These are phyloP conservation scores for Gossypioides kirkii DNA, from an alignment of 345 rosid species.

Conservation along the genomic window DNA sequence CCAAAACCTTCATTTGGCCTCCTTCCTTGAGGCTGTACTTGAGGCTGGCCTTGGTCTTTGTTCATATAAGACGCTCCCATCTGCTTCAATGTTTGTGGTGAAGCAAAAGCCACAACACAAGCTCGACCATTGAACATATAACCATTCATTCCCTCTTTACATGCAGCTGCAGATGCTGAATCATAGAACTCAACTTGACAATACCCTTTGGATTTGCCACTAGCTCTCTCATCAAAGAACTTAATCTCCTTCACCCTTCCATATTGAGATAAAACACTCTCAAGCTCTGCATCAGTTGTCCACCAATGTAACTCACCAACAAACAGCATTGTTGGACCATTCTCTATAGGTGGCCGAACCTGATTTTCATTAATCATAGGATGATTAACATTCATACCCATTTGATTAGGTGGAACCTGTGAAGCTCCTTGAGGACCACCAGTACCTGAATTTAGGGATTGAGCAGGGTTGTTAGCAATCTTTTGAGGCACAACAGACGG, in stretches of 20 bases:
- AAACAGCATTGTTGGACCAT: constrained; percentile 65
- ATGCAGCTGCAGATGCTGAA: constrained; percentile 56
- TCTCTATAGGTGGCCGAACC: constrained; percentile 51
- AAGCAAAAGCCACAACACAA: constrained; percentile 84
- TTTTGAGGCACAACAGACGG: constrained; percentile 47
- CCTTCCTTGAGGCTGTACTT: constrained; percentile 60
- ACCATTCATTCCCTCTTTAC: constrained; percentile 84
- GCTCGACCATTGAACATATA: constrained; percentile 68
- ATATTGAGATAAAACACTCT: constrained; percentile 57
- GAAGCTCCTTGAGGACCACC: constrained; percentile 45
- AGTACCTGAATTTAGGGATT: constrained; percentile 39
- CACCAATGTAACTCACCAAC: constrained; percentile 91
- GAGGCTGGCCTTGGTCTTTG: constrained; percentile 64
- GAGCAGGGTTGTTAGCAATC: constrained; percentile 42
- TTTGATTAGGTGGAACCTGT: constrained; percentile 52
- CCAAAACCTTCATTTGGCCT: constrained; percentile 66
- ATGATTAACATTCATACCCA: constrained; percentile 34
- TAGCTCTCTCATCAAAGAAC: constrained; percentile 80
- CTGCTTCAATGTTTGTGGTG: constrained; percentile 75
- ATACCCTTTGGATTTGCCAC: constrained; percentile 92
- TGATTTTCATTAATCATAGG: constrained; percentile 55
- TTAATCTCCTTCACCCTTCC: constrained; percentile 80
- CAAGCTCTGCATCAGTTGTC: constrained; percentile 89
- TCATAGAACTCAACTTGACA: constrained; percentile 87
- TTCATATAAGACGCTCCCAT: constrained; percentile 68